These are phyloP conservation scores for Zea luxurians DNA, from an alignment of 176 grass and related monocot species.

Conservation along the genomic window DNA sequence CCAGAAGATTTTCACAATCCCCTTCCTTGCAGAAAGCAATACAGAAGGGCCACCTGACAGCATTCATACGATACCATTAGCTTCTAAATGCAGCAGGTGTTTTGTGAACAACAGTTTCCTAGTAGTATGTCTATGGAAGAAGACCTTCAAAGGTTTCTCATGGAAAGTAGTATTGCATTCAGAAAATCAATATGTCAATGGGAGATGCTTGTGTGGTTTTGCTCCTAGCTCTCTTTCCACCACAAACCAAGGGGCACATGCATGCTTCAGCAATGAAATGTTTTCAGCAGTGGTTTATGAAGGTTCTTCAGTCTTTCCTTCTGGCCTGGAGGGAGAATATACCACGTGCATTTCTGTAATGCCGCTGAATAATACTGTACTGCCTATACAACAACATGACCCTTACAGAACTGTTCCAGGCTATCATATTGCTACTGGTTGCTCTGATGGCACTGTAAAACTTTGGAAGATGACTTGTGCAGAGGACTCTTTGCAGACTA, in stretches of 20 bases:
- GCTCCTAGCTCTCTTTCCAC: conserved; percentile 36
- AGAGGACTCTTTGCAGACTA: conserved; percentile 42
- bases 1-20: conserved; percentile 69
- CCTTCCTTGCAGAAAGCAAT: conserved; percentile 45
- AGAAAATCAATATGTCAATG: conserved; percentile 43
- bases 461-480: conserved; percentile 66
- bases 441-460: conserved; percentile 70
- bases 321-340: conserved; percentile 44
- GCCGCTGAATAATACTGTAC: conserved; percentile 44
- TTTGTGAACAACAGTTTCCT: conserved; percentile 64
- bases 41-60: conserved; percentile 59
- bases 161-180: conserved; percentile 68
- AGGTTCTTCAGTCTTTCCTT: conserved; percentile 61
- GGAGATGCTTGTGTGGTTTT: conserved; percentile 44
- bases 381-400: conserved; percentile 53
- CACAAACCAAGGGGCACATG: conserved; percentile 48
- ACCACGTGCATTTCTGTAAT: conserved; percentile 65
- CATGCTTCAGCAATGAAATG: conserved; percentile 46
- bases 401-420: conserved; percentile 41
- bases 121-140: conserved; percentile 74
- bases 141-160: conserved; percentile 60
- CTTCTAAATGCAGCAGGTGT: conserved; percentile 43
- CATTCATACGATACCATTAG: conserved; percentile 75
- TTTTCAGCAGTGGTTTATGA: conserved; percentile 52
- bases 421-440: conserved; percentile 86